Conservation (phyloP, 805 yeast genomes). For the Peterozyma xylosa region DNA sequence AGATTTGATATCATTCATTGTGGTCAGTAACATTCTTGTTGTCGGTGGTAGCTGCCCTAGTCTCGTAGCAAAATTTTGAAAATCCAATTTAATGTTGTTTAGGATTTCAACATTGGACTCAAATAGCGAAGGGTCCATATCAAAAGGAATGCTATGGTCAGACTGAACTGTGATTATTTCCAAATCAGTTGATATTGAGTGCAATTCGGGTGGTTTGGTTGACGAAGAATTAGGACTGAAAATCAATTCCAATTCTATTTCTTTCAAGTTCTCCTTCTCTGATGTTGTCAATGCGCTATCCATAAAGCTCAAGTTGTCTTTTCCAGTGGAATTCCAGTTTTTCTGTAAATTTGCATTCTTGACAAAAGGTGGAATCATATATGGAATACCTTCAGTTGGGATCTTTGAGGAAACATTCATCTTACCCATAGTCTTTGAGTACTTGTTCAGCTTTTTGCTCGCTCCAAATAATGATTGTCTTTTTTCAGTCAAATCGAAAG, state of each 20-base stretch:
- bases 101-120: conserved; percentile 15
- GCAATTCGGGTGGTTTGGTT: conserved; percentile 9
- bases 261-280: conserved; percentile 6
- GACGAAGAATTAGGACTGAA: conserved; percentile 2
- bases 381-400: conserved; percentile 10
- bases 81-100: conserved; percentile 5
- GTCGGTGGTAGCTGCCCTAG: conserved; percentile 15
- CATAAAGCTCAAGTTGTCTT: conserved; percentile 4
- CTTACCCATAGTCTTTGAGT: background rate
- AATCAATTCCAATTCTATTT: conserved; percentile 4
- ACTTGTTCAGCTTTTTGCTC: background rate
- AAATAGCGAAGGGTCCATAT: conserved; percentile 25
- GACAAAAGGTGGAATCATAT: conserved; percentile 6
- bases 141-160: conserved; percentile 26
- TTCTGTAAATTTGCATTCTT: conserved; percentile 2
- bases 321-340: conserved; percentile 1
- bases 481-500: conserved; percentile 1
- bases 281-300: conserved; percentile 3
- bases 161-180: conserved; percentile 9
- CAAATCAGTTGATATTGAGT: conserved; percentile 4
- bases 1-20: conserved; percentile 22
- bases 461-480: background rate
- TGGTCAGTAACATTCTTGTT: conserved; percentile 11
- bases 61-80: background rate
- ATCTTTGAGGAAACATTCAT: conserved; percentile 3